A percentile compares a stretch with the other conserved stretches of the same genome.
phyloP scores from a whole-genome alignment of 495 filamentous ascomycete genomes.

The Amorphotheca resinae region DNA sequence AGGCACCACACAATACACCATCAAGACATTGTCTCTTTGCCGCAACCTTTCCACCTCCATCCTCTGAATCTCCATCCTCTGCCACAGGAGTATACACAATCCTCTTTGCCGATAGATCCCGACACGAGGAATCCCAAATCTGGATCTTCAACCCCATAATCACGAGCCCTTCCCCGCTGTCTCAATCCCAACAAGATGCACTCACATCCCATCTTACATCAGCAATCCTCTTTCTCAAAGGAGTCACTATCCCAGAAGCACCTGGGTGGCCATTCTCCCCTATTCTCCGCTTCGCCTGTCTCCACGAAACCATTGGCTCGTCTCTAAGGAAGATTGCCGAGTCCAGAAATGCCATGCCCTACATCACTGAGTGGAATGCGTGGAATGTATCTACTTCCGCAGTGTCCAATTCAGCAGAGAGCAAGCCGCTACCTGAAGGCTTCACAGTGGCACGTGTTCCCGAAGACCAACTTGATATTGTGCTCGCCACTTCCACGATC shows the following conservation, averaged over 20 bases:
- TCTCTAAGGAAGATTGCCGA: neutral
- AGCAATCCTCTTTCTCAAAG: constrained; percentile 12
- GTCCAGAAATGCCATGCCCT: constrained; percentile 3
- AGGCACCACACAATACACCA: constrained; percentile 14
- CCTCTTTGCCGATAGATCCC: constrained; percentile 18
- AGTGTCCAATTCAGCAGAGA: neutral
- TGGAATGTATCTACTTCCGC: constrained; percentile 8
- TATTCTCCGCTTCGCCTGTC: constrained; percentile 8
- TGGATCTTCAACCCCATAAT: constrained; percentile 20
- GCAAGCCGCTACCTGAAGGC: constrained; percentile 6
- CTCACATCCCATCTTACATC: constrained; percentile 8
- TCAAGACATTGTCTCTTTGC: constrained; percentile 19
- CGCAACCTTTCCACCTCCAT: constrained; percentile 12
- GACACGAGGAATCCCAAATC: constrained; percentile 18
- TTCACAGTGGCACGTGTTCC: constrained; percentile 11
- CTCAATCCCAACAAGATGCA: neutral
- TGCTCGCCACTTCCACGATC: constrained; percentile 16
- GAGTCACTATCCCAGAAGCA: constrained; percentile 9
- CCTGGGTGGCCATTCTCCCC: constrained; percentile 20
- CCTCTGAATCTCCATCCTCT: neutral
- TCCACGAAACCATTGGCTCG: constrained; percentile 7
- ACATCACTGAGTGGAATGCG: constrained; percentile 10
- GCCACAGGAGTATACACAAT: constrained; percentile 12
- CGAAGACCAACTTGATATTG: constrained; percentile 14
- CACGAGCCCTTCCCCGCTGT: neutral